Evolutionary conservation across 2,329 filamentous ascomycete genomes (phyloP).

Genomic region (Pseudogymnoascus sp.): DNA sequence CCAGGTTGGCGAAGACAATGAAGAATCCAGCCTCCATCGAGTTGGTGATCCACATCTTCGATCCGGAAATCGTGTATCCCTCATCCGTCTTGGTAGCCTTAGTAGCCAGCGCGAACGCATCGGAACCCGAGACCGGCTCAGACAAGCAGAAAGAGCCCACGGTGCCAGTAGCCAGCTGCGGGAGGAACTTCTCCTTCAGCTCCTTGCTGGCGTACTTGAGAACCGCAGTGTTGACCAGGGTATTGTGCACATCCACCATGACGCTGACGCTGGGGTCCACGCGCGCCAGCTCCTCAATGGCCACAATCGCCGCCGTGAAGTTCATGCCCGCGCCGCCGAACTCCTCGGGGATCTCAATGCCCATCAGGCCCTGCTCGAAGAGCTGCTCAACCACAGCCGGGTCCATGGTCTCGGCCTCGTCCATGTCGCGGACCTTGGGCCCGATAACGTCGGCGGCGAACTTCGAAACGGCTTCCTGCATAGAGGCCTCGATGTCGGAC

Average conservation of each 20-base stretch:
- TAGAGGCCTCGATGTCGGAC: constrained; percentile 80
- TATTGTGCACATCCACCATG: constrained; percentile 96
- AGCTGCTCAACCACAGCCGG: constrained; percentile 78
- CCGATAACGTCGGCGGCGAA: constrained; percentile 85
- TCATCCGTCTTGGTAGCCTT: constrained; percentile 75
- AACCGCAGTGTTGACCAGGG: constrained; percentile 88
- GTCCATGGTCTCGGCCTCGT: constrained; percentile 94
- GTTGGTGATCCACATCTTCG: constrained; percentile 99
- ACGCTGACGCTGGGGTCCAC: constrained; percentile 94
- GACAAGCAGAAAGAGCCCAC: constrained; percentile 89
- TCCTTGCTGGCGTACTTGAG: constrained; percentile 73
- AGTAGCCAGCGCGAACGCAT: constrained; percentile 91
- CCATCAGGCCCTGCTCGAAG: constrained; percentile 97
- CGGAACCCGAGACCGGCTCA: constrained; percentile 85
- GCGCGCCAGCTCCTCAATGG: constrained; percentile 90
- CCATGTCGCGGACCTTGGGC: constrained; percentile 92
- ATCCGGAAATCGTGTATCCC: constrained; percentile 80
- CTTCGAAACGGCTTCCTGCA: constrained; percentile 83
- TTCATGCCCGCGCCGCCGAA: constrained; percentile 97
- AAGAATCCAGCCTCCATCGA: constrained; percentile 89
- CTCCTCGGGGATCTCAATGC: constrained; percentile 94
- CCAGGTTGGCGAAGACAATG: constrained; percentile 95
- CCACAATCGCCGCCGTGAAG: constrained; percentile 92
- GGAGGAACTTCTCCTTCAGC: constrained; percentile 78
- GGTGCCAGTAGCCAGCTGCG: constrained; percentile 80